Conservation (phyloP, 257 asterid species). For the Jaltomata sinuosa region DNA sequence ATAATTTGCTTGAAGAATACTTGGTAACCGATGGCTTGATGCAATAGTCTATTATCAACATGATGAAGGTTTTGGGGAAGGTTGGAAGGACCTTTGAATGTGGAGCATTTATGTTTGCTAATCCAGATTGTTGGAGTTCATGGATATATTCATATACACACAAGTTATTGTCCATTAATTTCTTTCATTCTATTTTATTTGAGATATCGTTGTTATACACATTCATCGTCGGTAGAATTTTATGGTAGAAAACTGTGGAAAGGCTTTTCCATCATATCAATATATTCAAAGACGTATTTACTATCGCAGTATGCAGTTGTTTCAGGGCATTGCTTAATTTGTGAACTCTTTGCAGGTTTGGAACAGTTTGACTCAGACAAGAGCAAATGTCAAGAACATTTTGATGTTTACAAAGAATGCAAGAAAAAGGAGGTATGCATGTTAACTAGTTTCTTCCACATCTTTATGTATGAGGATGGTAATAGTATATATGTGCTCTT, state of each 20-base stretch:
- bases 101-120: neutral
- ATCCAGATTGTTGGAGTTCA: neutral
- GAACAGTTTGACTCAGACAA: constrained; percentile 53
- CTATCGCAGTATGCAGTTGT: neutral
- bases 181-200: neutral
- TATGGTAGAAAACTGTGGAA: neutral
- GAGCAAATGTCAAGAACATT: constrained; percentile 91
- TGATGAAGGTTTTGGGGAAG: neutral
- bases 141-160: neutral
- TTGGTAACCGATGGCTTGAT: neutral
- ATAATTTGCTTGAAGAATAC: neutral
- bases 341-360: constrained; percentile 48
- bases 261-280: neutral
- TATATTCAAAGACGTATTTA: neutral
- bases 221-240: neutral
- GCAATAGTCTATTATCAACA: neutral
- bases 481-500: neutral
- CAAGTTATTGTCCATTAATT: neutral
- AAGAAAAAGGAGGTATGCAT: constrained; percentile 72
- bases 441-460: neutral
- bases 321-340: neutral
- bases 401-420: constrained; percentile 94
- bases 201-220: neutral
- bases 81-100: neutral
- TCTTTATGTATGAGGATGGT: neutral